Percentiles rank a stretch among this genome's conserved stretches.
These are phyloP conservation scores for Hypoxylon sp. DNA, from an alignment of 2,329 filamentous ascomycete species.

Conservation along the genomic window DNA sequence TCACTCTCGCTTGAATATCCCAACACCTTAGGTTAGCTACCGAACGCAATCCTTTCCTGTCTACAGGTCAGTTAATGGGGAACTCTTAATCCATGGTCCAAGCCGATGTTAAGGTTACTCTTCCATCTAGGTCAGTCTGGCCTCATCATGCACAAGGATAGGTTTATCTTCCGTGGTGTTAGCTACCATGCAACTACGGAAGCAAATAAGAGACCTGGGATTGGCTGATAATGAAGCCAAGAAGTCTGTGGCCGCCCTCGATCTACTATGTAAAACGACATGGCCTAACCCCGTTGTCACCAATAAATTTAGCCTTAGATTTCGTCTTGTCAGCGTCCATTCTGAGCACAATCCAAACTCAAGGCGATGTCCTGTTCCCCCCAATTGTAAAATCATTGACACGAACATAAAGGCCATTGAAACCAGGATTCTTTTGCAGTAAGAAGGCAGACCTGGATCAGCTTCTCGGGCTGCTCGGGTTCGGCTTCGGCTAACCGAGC, in stretches of 20 bases:
- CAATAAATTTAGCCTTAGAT: background rate
- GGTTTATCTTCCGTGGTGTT: slow-evolving; percentile 29
- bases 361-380: no score
- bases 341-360: no score
- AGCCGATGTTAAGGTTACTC: slow-evolving; percentile 34
- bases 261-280: slow-evolving; percentile 6
- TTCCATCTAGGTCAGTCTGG: slow-evolving; percentile 36
- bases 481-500: slow-evolving; percentile 33
- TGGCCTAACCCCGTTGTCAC: slow-evolving; percentile 6
- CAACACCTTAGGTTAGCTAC: slow-evolving; percentile 9
- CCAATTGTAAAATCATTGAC: no score
- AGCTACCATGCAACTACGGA: slow-evolving; percentile 26
- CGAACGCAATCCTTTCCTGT: slow-evolving; percentile 14
- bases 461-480: slow-evolving; percentile 24
- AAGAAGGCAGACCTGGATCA: slow-evolving; percentile 14
- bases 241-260: slow-evolving; percentile 28
- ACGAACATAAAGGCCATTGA: no score
- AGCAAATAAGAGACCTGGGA: slow-evolving; percentile 30
- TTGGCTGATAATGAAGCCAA: slow-evolving; percentile 35
- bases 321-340: slow-evolving; percentile 2
- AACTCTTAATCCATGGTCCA: slow-evolving; percentile 18
- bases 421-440: background rate
- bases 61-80: slow-evolving; percentile 20
- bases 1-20: background rate
- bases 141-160: slow-evolving; percentile 30